A percentile compares a stretch with the other conserved stretches of the same genome.
Conservation (phyloP, 306 rosid species). For the Arachis stenosperma region DNA sequence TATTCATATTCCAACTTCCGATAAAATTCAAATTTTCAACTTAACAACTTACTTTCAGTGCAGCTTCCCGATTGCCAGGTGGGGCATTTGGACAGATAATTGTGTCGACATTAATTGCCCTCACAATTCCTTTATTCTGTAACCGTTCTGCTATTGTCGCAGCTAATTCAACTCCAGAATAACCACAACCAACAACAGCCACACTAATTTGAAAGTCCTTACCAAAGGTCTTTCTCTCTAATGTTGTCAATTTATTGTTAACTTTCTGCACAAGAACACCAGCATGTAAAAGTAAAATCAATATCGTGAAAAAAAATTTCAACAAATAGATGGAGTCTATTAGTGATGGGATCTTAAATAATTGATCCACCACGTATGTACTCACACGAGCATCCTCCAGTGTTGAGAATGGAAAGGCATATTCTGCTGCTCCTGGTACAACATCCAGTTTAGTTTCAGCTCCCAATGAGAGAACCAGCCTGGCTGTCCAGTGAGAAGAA, state of each 20-base stretch:
- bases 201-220: conserved; percentile 71
- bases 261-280: conserved; percentile 64
- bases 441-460: conserved; percentile 88
- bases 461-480: conserved; percentile 98
- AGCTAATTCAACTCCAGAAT: conserved; percentile 92
- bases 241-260: conserved; percentile 60
- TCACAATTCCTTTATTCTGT: conserved; percentile 75
- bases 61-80: conserved; percentile 86
- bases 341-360: conserved; percentile 25
- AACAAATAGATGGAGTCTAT: conserved; percentile 3
- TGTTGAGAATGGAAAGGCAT: conserved; percentile 87
- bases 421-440: conserved; percentile 87
- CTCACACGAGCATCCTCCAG: conserved; percentile 89
- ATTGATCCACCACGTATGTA: conserved; percentile 18
- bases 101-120: conserved; percentile 76
- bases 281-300: conserved; percentile 35
- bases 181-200: conserved; percentile 96
- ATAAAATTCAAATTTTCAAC: conserved; percentile 25
- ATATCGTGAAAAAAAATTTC: conserved; percentile 1
- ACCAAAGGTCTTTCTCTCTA: conserved; percentile 83
- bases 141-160: conserved; percentile 92
- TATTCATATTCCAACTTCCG: conserved; percentile 28
- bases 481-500: conserved; percentile 72
- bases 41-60: conserved; percentile 69
- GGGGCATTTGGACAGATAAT: conserved; percentile 82